Evolutionary conservation across 2,329 filamentous ascomycete genomes (phyloP).

Genomic region (Xylariales sp.): DNA sequence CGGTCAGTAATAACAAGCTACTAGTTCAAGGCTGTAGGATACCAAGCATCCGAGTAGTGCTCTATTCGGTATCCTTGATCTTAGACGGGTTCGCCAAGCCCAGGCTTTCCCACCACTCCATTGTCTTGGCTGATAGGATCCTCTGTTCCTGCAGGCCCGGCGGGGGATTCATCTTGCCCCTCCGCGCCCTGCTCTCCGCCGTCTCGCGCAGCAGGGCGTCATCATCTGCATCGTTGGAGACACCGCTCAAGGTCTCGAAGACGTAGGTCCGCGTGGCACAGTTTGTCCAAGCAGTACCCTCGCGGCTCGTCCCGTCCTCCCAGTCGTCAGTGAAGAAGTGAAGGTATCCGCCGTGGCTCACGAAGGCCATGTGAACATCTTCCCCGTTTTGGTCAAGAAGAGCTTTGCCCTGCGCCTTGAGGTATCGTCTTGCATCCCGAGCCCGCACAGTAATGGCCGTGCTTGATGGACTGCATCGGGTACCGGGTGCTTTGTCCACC

Average conservation of each 20-base stretch:
- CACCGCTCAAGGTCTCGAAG: background rate
- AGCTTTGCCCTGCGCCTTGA: background rate
- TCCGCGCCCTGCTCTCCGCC: too few species aligned
- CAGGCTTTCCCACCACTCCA: too few species aligned
- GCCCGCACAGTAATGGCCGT: background rate
- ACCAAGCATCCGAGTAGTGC: too few species aligned
- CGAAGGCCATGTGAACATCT: background rate
- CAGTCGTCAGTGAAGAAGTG: background rate
- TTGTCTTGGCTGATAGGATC: too few species aligned
- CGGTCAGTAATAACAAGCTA: too few species aligned
- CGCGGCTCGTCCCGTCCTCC: background rate
- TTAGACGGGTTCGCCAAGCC: too few species aligned
- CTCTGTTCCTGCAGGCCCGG: too few species aligned
- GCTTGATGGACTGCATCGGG: background rate
- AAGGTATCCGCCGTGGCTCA: background rate
- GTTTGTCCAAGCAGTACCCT: background rate
- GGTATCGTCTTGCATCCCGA: background rate
- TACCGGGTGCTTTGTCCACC: background rate
- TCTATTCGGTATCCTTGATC: too few species aligned
- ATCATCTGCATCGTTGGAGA: too few species aligned
- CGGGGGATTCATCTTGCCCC: too few species aligned
- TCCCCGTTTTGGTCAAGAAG: background rate
- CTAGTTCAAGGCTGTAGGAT: too few species aligned
- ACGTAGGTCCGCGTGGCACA: background rate
- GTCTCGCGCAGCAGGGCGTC: too few species aligned